phyloP scores from a whole-genome alignment of 225 moss, liverwort and hornwort species.

The Marchantia paleacea region DNA sequence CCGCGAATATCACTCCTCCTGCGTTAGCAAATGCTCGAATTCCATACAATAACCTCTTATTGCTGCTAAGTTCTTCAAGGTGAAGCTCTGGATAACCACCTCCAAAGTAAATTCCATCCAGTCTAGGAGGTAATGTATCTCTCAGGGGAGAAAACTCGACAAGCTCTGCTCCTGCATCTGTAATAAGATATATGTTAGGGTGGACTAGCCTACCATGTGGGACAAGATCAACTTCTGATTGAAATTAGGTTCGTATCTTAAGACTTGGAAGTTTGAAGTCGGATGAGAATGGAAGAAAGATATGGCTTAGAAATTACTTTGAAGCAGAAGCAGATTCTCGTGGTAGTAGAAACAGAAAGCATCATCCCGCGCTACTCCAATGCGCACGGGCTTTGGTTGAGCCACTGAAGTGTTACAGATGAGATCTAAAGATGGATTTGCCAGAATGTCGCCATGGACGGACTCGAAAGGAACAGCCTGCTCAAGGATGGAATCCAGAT shows the following conservation, averaged over 20 bases:
- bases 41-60: conserved; percentile 63
- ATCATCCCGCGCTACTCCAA: conserved; percentile 61
- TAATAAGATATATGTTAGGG: neutral
- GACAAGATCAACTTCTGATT: neutral
- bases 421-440: conserved; percentile 22
- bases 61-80: conserved; percentile 53
- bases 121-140: conserved; percentile 57
- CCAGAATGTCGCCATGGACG: conserved; percentile 24
- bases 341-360: conserved; percentile 70
- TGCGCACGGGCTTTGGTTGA: conserved; percentile 48
- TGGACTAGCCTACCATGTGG: neutral
- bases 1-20: conserved; percentile 63
- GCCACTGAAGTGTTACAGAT: conserved; percentile 37
- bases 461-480: conserved; percentile 47
- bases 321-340: conserved; percentile 53
- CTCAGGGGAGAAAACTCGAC: conserved; percentile 57
- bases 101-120: conserved; percentile 67
- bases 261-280: neutral
- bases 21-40: conserved; percentile 71
- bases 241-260: neutral
- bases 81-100: conserved; percentile 66
- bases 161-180: conserved; percentile 66
- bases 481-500: conserved; percentile 55
- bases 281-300: neutral
- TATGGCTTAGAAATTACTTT: conserved; percentile 35